Evolutionary conservation across 306 rosid species (phyloP).

Genomic region (Nissolia schottii): DNA sequence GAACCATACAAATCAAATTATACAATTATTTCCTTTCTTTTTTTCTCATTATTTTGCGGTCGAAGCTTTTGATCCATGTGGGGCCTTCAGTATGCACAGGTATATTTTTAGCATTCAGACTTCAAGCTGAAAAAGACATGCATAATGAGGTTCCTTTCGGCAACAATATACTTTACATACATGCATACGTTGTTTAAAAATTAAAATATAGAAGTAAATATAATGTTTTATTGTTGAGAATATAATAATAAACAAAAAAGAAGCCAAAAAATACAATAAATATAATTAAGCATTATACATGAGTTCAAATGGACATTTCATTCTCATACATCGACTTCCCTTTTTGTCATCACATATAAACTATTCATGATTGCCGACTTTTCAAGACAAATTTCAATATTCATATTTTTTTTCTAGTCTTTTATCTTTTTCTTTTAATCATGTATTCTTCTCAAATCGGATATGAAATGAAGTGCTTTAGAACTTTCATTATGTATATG

Average conservation of each 20-base stretch:
- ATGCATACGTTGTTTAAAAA: neutral
- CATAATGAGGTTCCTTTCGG: conserved; percentile 10
- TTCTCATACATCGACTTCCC: neutral
- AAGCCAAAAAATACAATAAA: neutral
- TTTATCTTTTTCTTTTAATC: neutral
- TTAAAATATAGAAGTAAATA: neutral
- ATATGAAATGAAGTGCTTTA: neutral
- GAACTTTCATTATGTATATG: neutral
- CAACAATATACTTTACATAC: conserved; percentile 15
- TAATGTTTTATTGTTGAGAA: neutral
- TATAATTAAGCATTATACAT: neutral
- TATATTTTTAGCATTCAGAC: neutral
- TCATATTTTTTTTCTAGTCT: neutral
- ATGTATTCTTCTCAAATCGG: neutral
- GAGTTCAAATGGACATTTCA: neutral
- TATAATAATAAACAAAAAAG: neutral
- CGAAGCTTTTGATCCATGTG: conserved; percentile 10
- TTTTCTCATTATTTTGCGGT: conserved; percentile 7
- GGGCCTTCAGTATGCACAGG: neutral
- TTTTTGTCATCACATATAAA: neutral
- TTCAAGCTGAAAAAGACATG: conserved; percentile 9
- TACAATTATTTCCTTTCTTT: neutral
- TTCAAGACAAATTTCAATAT: neutral
- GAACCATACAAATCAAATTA: neutral
- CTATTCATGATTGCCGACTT: neutral